Percentiles rank a stretch among this genome's conserved stretches.
Conservation (phyloP, 176 grass and related monocot genomes). For the Triticum monococcum region DNA sequence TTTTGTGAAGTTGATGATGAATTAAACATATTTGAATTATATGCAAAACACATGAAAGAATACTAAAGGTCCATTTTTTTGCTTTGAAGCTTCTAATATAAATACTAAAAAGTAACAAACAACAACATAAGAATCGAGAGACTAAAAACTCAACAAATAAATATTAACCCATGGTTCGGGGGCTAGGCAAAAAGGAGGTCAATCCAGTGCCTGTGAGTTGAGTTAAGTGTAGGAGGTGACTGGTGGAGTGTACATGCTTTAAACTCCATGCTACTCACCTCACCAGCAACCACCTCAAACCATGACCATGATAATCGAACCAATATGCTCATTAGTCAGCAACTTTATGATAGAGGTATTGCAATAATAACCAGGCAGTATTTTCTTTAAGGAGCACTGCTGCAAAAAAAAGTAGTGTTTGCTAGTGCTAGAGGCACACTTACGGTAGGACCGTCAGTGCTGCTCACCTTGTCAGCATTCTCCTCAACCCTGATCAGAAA, state of each 20-base stretch:
- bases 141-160: neutral
- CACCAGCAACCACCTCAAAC: neutral
- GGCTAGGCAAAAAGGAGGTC: neutral
- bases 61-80: neutral
- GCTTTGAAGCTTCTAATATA: neutral
- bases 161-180: neutral
- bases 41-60: neutral
- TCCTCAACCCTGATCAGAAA: neutral
- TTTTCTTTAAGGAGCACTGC: neutral
- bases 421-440: neutral
- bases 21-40: neutral
- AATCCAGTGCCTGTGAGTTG: neutral
- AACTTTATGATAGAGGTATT: neutral
- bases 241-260: neutral
- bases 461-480: neutral
- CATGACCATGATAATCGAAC: neutral
- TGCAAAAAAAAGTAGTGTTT: neutral
- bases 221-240: neutral
- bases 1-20: neutral
- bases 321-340: neutral
- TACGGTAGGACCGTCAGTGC: neutral
- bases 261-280: neutral
- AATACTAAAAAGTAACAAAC: neutral
- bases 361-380: neutral
- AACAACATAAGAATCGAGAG: neutral